Percentiles rank a stretch among this genome's conserved stretches.
Evolutionary conservation across 2,329 filamentous ascomycete genomes (phyloP).

Genomic region (Arthrobotrys iridis): DNA sequence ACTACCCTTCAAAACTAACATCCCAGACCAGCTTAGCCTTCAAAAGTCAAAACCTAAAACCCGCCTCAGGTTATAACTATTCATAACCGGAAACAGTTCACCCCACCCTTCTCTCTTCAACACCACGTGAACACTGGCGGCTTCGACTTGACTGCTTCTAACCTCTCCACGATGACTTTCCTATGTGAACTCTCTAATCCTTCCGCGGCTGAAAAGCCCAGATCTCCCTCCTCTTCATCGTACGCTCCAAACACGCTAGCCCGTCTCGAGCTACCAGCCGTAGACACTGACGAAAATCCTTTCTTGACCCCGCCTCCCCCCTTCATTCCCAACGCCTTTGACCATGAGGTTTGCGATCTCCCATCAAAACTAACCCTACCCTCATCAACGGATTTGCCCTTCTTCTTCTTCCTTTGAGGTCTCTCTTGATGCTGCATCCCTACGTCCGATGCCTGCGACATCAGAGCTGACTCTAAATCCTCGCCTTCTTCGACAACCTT

Average conservation of each 20-base stretch:
- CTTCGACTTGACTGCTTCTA: conserved; percentile 94
- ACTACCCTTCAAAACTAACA: neutral
- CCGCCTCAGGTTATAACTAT: conserved; percentile 7
- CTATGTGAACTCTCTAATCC: conserved; percentile 90
- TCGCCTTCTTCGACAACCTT: conserved; percentile 26
- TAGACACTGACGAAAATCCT: conserved; percentile 32
- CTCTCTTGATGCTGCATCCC: conserved; percentile 10
- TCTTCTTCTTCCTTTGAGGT: conserved; percentile 29
- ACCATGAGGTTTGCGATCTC: conserved; percentile 53
- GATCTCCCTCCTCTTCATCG: conserved; percentile 86
- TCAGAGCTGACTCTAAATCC: conserved; percentile 13
- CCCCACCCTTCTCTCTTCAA: conserved; percentile 63
- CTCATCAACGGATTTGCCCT: conserved; percentile 35
- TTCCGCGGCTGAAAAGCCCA: conserved; percentile 92
- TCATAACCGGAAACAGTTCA: conserved; percentile 30
- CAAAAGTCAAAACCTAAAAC: neutral
- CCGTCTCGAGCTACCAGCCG: conserved; percentile 20
- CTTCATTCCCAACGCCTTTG: conserved; percentile 55
- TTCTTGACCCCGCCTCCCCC: conserved; percentile 48
- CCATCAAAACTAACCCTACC: conserved; percentile 50
- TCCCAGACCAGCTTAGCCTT: neutral
- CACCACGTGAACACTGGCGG: conserved; percentile 99
- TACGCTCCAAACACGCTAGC: conserved; percentile 62
- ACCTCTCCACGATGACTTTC: conserved; percentile 94
- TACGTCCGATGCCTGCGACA: conserved; percentile 36